Evolutionary conservation across 2,329 filamentous ascomycete genomes (phyloP).

Genomic region (Fusarium sp.): DNA sequence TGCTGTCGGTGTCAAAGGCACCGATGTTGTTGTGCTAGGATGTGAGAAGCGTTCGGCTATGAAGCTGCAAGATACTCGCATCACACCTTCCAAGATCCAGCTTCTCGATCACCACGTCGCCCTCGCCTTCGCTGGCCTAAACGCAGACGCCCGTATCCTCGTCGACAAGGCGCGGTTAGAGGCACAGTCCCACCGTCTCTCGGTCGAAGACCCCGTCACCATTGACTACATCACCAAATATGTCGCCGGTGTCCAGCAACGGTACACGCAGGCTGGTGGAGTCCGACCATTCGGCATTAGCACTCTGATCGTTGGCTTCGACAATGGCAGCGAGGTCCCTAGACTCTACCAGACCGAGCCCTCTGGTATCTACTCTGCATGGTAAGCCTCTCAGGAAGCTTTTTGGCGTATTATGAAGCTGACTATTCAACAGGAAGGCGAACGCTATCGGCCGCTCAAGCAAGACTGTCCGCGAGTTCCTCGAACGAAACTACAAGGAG

Average conservation of each 20-base stretch:
- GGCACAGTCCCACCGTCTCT: conserved; percentile 96
- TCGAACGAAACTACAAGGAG: conserved; percentile 99
- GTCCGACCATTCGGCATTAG: conserved; percentile 99
- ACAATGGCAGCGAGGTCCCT: conserved; percentile 89
- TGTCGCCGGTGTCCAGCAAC: conserved; percentile 96
- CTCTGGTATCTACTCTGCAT: conserved; percentile 99
- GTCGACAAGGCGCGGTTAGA: conserved; percentile 98
- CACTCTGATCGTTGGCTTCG: conserved; percentile 98
- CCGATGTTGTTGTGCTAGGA: conserved; percentile 93
- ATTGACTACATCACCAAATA: conserved; percentile 99
- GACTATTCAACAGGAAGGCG: conserved; percentile 81
- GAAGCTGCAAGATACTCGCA: conserved; percentile 99
- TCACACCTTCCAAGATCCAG: conserved; percentile 98
- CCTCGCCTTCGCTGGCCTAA: conserved; percentile 96
- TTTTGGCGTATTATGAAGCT: conserved; percentile 7
- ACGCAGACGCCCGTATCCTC: conserved; percentile 97
- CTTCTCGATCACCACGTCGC: conserved; percentile 96
- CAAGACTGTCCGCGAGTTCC: conserved; percentile 98
- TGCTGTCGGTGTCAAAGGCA: conserved; percentile 96
- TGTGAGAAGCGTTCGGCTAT: conserved; percentile 99
- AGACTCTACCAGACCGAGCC: conserved; percentile 98
- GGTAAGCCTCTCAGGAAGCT: conserved; percentile 70
- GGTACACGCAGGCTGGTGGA: conserved; percentile 98
- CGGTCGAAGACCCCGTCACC: conserved; percentile 95
- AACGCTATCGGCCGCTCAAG: conserved; percentile 98